Conservation (phyloP, 257 asterid species). For the Rauvolfia tetraphylla region DNA sequence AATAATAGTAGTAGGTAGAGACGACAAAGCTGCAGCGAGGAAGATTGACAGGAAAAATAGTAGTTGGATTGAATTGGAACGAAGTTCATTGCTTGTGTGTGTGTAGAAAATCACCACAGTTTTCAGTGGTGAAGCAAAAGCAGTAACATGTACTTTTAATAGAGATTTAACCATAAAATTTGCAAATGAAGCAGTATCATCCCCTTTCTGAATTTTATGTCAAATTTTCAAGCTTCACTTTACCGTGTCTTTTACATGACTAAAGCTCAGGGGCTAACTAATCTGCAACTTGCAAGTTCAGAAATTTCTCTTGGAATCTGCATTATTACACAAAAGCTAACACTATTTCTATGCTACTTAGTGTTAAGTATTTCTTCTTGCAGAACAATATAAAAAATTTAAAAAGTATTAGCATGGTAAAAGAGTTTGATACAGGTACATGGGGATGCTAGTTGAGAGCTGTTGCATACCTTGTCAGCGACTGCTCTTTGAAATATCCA, state of each 20-base stretch:
- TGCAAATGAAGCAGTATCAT: conserved; percentile 3
- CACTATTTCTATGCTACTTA: too few species aligned
- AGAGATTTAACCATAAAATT: conserved; percentile 5
- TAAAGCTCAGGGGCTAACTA: not conserved
- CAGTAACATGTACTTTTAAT: conserved; percentile 23
- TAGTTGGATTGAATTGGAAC: not conserved
- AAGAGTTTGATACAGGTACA: not conserved
- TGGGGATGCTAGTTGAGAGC: not conserved
- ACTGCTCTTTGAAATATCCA: not conserved
- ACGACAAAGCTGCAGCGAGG: not conserved
- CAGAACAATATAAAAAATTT: not conserved
- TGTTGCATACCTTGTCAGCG: not conserved
- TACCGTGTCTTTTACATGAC: not conserved
- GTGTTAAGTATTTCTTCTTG: not conserved
- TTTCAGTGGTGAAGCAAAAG: conserved; percentile 18
- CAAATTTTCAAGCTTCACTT: not conserved
- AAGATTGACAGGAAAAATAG: not conserved
- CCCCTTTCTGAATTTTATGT: not conserved
- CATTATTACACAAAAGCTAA: not conserved
- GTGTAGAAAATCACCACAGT: conserved; percentile 22
- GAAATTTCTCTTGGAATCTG: not conserved
- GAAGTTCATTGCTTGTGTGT: conserved; percentile 3
- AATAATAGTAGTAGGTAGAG: conserved; percentile 8
- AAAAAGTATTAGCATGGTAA: not conserved
- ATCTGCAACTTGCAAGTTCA: not conserved